Conservation (phyloP, 2,329 filamentous ascomycete genomes). For the Monosporascus sp. region DNA sequence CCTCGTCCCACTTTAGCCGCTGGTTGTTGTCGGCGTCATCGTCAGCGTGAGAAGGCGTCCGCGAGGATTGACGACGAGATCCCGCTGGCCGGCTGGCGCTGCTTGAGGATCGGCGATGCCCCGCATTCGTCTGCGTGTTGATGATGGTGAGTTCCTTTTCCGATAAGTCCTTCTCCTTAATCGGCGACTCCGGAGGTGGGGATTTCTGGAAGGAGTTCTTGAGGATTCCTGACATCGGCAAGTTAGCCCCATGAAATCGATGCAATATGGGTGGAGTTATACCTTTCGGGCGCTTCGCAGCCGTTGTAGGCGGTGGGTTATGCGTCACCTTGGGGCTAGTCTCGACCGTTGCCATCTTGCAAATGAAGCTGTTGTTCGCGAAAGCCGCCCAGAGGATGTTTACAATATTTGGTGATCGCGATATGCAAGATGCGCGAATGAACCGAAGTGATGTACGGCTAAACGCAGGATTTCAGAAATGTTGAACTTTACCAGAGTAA, state of each 20-base stretch:
- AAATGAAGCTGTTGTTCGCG: background rate
- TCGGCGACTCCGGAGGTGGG: slow-evolving; percentile 49
- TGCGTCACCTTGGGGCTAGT: slow-evolving; percentile 21
- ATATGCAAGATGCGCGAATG: too few relatives aligned
- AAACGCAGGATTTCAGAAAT: background rate
- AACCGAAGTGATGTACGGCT: too few relatives aligned
- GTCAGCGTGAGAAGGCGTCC: slow-evolving; percentile 40
- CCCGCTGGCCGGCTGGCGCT: slow-evolving; percentile 55
- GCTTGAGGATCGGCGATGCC: slow-evolving; percentile 78
- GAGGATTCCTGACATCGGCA: slow-evolving; percentile 65
- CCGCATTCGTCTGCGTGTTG: slow-evolving; percentile 93
- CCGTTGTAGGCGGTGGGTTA: slow-evolving; percentile 10
- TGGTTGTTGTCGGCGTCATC: slow-evolving; percentile 55
- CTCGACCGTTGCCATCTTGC: slow-evolving; percentile 24
- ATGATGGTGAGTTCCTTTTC: slow-evolving; percentile 88
- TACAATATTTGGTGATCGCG: too few relatives aligned
- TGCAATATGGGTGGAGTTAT: slow-evolving; percentile 2
- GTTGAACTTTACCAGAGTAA: background rate
- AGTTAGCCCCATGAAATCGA: slow-evolving; percentile 3
- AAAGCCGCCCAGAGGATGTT: too few relatives aligned
- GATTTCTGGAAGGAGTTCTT: slow-evolving; percentile 77
- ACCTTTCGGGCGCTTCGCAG: slow-evolving; percentile 26
- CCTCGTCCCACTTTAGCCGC: slow-evolving; percentile 96
- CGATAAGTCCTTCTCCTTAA: slow-evolving; percentile 48
- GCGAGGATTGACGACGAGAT: slow-evolving; percentile 67